A percentile compares a stretch with the other conserved stretches of the same genome.
These are phyloP conservation scores for Monosporascus sp. DNA, from an alignment of 2,329 filamentous ascomycete genomes.

Conservation along the genomic window DNA sequence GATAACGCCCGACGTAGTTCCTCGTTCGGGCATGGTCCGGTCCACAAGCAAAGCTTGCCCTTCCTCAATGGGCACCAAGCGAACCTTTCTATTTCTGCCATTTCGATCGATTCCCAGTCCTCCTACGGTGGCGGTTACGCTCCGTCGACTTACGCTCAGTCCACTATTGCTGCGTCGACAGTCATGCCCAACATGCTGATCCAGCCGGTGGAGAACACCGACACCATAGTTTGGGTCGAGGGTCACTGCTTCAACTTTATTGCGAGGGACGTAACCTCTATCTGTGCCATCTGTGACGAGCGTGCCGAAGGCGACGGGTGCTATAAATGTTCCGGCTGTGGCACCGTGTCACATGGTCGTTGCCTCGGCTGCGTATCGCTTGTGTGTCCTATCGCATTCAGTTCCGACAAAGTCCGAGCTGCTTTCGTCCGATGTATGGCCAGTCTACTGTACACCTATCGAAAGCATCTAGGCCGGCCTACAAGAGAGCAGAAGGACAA, in stretches of 20 bases:
- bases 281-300: slow-evolving; percentile 73
- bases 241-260: slow-evolving; percentile 73
- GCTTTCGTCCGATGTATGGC: slow-evolving; percentile 61
- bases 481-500: slow-evolving; percentile 55
- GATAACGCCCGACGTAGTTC: slow-evolving; percentile 75
- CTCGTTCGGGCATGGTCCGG: slow-evolving; percentile 72
- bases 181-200: slow-evolving; percentile 82
- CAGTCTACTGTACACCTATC: slow-evolving; percentile 62
- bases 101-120: slow-evolving; percentile 60
- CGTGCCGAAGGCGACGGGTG: slow-evolving; percentile 66
- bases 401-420: slow-evolving; percentile 55
- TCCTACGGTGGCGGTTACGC: slow-evolving; percentile 68
- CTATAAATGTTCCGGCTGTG: slow-evolving; percentile 67
- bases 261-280: slow-evolving; percentile 51
- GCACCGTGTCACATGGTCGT: slow-evolving; percentile 50
- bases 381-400: slow-evolving; percentile 60
- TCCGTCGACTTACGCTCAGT: slow-evolving; percentile 78
- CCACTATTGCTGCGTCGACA: slow-evolving; percentile 78
- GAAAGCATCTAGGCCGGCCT: slow-evolving; percentile 57
- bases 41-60: slow-evolving; percentile 67
- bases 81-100: slow-evolving; percentile 54
- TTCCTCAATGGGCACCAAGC: slow-evolving; percentile 63
- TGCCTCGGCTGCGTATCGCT: slow-evolving; percentile 59
- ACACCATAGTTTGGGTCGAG: slow-evolving; percentile 78
- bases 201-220: slow-evolving; percentile 72